Evolutionary conservation across 2,329 filamentous ascomycete genomes (phyloP).

Genomic region (Xylariaceae sp.): DNA sequence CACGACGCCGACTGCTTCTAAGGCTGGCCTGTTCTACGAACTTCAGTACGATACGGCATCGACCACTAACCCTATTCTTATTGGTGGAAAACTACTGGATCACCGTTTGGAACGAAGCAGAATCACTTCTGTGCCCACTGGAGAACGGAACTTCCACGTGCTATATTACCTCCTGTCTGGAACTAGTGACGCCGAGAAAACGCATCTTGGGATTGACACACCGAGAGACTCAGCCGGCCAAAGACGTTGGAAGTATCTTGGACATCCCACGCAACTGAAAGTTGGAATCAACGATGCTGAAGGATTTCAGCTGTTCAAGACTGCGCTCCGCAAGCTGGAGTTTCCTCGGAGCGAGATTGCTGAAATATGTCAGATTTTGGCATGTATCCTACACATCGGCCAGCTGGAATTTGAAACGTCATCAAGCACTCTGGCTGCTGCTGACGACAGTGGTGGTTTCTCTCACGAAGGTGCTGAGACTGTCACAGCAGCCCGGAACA

Average conservation of each 20-base stretch:
- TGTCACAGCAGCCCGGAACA: conserved; percentile 87
- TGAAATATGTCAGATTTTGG: conserved; percentile 92
- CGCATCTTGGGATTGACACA: conserved; percentile 67
- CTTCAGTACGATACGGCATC: conserved; percentile 93
- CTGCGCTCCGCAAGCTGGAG: conserved; percentile 86
- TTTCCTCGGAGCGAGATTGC: conserved; percentile 92
- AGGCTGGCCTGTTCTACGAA: conserved; percentile 92
- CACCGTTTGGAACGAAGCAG: conserved; percentile 90
- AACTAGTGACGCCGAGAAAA: conserved; percentile 85
- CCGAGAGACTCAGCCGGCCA: conserved; percentile 46
- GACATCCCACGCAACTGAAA: conserved; percentile 94
- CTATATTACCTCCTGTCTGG: conserved; percentile 94
- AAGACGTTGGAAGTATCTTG: conserved; percentile 93
- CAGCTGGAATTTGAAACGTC: conserved; percentile 91
- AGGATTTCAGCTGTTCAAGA: conserved; percentile 97
- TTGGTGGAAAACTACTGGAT: conserved; percentile 92
- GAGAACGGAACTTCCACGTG: conserved; percentile 94
- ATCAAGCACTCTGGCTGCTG: conserved; percentile 72
- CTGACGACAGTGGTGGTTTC: conserved; percentile 92
- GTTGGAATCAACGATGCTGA: conserved; percentile 95
- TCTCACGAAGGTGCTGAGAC: conserved; percentile 90
- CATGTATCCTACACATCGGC: conserved; percentile 92
- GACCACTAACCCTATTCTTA: conserved; percentile 77
- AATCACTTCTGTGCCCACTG: conserved; percentile 87
- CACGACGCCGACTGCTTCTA: conserved; percentile 92